A percentile compares a stretch with the other conserved stretches of the same genome.
These are phyloP conservation scores for Pestalotiopsis sp. DNA, from an alignment of 2,329 filamentous ascomycete genomes.

Conservation along the genomic window DNA sequence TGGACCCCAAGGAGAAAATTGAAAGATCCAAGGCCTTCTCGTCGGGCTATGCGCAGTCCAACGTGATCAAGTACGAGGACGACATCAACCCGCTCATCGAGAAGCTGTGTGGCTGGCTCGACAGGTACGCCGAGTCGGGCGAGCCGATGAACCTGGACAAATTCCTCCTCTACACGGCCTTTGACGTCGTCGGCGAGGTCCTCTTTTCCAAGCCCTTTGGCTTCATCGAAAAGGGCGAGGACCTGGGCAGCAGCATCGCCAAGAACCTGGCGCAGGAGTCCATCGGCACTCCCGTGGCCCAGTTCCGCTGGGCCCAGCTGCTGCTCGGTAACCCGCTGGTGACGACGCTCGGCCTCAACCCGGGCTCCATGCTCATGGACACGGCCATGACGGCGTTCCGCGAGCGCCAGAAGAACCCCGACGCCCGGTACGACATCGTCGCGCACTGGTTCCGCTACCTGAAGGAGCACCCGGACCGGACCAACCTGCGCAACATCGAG, in stretches of 20 bases:
- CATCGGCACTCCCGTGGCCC: background rate
- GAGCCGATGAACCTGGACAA: slow-evolving; percentile 15
- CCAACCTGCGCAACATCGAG: slow-evolving; percentile 1
- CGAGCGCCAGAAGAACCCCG: slow-evolving; percentile 1
- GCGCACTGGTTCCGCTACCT: slow-evolving; percentile 6
- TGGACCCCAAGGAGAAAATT: slow-evolving; percentile 15
- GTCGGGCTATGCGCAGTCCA: slow-evolving; percentile 27
- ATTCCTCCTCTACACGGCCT: slow-evolving; percentile 20
- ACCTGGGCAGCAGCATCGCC: slow-evolving; percentile 33
- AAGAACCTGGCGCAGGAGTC: slow-evolving; percentile 16
- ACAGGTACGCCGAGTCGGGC: background rate
- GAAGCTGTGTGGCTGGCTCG: slow-evolving; percentile 10
- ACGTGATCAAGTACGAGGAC: slow-evolving; percentile 21
- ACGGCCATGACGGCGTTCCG: slow-evolving; percentile 13
- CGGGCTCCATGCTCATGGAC: slow-evolving; percentile 15
- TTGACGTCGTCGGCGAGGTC: slow-evolving; percentile 32
- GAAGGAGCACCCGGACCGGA: slow-evolving; percentile 6
- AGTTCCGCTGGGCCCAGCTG: slow-evolving; percentile 7
- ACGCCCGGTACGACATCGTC: slow-evolving; percentile 3
- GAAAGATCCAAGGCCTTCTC: slow-evolving; percentile 27
- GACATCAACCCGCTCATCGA: slow-evolving; percentile 12
- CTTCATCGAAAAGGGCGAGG: slow-evolving; percentile 29
- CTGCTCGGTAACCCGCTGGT: slow-evolving; percentile 20
- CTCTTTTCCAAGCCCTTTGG: slow-evolving; percentile 33
- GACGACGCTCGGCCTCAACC: slow-evolving; percentile 16